phyloP scores from a whole-genome alignment of 495 filamentous ascomycete genomes.

The Penicillium pulvis region DNA sequence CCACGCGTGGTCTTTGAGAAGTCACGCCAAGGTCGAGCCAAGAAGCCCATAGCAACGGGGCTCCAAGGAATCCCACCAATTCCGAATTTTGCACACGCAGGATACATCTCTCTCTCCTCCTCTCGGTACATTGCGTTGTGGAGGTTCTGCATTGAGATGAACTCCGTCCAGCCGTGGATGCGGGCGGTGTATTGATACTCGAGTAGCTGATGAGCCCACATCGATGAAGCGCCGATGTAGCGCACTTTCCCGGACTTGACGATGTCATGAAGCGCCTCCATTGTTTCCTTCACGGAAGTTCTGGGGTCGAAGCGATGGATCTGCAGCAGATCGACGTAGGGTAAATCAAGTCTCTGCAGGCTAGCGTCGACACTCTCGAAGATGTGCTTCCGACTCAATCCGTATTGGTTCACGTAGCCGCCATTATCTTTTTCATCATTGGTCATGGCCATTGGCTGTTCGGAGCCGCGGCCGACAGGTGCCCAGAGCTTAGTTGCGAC shows the following conservation, averaged over 20 bases:
- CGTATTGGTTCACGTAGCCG: constrained; percentile 40
- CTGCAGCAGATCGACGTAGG: constrained; percentile 74
- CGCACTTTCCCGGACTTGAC: constrained; percentile 63
- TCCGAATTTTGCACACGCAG: constrained; percentile 65
- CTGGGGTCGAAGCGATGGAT: constrained; percentile 62
- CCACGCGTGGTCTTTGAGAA: constrained; percentile 23
- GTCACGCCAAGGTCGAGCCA: constrained; percentile 32
- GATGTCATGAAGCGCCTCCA: constrained; percentile 71
- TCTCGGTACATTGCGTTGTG: constrained; percentile 75
- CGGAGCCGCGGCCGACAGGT: constrained; percentile 25
- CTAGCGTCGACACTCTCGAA: constrained; percentile 71
- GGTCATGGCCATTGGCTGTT: constrained; percentile 25
- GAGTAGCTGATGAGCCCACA: constrained; percentile 70
- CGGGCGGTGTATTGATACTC: constrained; percentile 64
- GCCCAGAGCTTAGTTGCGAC: constrained; percentile 69
- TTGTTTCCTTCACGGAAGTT: constrained; percentile 68
- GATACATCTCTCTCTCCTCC: constrained; percentile 77
- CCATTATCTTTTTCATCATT: constrained; percentile 23
- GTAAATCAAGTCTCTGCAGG: constrained; percentile 62
- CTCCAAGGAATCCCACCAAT: constrained; percentile 62
- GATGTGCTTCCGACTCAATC: constrained; percentile 65
- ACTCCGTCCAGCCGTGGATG: constrained; percentile 70
- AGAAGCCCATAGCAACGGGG: constrained; percentile 50
- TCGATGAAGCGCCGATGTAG: constrained; percentile 70
- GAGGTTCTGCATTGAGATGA: constrained; percentile 75